Percentiles rank a stretch among this genome's conserved stretches.
Evolutionary conservation across 2,329 filamentous ascomycete genomes (phyloP).

Genomic region (Pseudogymnoascus sp.): DNA sequence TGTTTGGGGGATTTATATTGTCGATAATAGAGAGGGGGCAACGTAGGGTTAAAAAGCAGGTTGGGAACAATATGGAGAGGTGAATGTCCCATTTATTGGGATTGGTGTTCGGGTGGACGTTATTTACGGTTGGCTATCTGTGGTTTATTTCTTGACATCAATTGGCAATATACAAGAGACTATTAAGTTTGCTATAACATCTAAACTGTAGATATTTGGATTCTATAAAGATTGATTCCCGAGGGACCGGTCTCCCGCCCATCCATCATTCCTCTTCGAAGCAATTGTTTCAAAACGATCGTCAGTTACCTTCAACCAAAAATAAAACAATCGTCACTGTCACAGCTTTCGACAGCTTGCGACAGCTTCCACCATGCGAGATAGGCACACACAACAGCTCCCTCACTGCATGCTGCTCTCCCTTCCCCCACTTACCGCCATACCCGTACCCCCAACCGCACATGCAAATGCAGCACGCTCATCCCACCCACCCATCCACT

Average conservation of each 20-base stretch:
- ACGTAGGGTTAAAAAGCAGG: neutral
- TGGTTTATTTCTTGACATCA: neutral
- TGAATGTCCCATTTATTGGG: neutral
- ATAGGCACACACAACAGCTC: neutral
- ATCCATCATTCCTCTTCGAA: neutral
- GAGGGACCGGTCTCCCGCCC: neutral
- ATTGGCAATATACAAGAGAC: neutral
- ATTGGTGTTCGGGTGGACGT: neutral
- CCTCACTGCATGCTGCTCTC: neutral
- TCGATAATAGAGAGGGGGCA: neutral
- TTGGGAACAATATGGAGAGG: neutral
- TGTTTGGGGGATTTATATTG: neutral
- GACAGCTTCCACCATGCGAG: neutral
- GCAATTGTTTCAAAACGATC: neutral
- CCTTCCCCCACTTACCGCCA: neutral
- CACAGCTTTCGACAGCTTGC: neutral
- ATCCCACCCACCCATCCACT: neutral
- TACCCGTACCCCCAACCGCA: neutral
- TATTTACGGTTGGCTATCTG: neutral
- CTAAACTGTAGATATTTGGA: neutral
- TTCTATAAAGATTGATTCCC: neutral
- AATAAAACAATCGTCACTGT: neutral
- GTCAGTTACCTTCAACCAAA: neutral
- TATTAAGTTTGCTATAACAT: neutral
- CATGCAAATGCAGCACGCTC: slow-evolving; percentile 8